phyloP scores from a whole-genome alignment of 192 early-diverging fungal genomes.

The Coemansia sp. region DNA sequence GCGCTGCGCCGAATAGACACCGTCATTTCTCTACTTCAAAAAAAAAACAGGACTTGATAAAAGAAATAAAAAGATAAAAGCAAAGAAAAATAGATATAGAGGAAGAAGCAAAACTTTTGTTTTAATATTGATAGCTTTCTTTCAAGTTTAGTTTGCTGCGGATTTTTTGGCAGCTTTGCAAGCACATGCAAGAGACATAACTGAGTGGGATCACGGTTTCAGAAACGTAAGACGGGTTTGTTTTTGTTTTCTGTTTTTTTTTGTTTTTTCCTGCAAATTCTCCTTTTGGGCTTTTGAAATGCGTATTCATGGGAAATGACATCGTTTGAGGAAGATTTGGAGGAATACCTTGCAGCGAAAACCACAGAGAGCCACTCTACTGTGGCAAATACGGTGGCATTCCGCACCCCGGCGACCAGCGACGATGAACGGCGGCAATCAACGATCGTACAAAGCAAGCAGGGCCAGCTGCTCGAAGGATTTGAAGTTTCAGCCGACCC shows the following conservation, averaged over 20 bases:
- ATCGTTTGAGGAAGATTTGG: conserved; percentile 33
- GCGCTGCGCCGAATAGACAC: conserved; percentile 31
- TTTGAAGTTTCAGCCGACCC: conserved; percentile 44
- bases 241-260: not conserved
- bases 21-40: not conserved
- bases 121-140: not conserved
- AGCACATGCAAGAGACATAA: too few species aligned
- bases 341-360: conserved; percentile 20
- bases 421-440: not conserved
- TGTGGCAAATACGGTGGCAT: not conserved
- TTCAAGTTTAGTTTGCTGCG: not conserved
- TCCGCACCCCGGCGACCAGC: not conserved
- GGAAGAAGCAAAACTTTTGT: conserved; percentile 3
- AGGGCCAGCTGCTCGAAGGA: conserved; percentile 13
- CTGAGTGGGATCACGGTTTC: too few species aligned
- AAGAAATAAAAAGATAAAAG: not conserved
- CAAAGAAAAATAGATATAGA: not conserved
- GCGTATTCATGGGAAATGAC: conserved; percentile 1
- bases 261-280: not conserved
- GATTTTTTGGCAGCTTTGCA: not conserved
- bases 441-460: not conserved
- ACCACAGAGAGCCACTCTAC: too few species aligned
- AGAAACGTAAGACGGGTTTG: not conserved
- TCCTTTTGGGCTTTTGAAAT: conserved; percentile 3
- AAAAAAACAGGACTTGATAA: not conserved